Base-by-base conservation (phyloP, 2,329 filamentous ascomycete species). In the Microcyclosporella mali region DNA sequence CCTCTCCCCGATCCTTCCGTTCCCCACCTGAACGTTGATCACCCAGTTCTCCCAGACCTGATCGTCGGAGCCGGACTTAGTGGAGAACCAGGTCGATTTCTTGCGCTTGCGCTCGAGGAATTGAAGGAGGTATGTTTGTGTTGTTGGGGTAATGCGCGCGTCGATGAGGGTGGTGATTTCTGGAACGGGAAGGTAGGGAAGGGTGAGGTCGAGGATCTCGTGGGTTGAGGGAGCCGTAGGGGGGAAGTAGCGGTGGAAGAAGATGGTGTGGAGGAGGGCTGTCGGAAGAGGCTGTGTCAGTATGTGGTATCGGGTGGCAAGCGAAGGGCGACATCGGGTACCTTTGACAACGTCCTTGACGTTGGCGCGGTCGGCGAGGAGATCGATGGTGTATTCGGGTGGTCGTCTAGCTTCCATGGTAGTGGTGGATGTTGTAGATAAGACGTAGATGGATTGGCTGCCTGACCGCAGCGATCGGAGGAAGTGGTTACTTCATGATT, bases 11-110 rank as follows among this genome's bases (percentile, higher is more conserved):
- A 88, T 86, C 59, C 82, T 82, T 57, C 89, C 84, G 55, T 94
- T 88, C 65, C 95, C 94, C 37, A 87, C 42, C n/a, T 88, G 94
- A 38, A 97, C 85, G 66, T 94, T 87, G 53, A 98, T 70, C 33
- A 85, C 88, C 92, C 92, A 98, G 60, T 81, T 82, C 73, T 97
- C 92, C 92, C 92, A 98, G 65, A 88, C 94, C 14, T 95, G 81
- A 65, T 95, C 89, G 64, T 97, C 89, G 18, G 21, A 25, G 53
- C 95, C 90, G 17, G 80, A 84, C 57, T 81, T 82, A 66, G 77
- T 70, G 54, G 88, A 84, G 66, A 86, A 73, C 53, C 72, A 82
- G 64, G 85, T 89, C 2, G 79, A 77, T 72, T 89, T 92, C 56
- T 84, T 79, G 47, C 89, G 77, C 63, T 83, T 85, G 74, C 90